These are phyloP conservation scores for Zygosaccharomyces bailii DNA, from an alignment of 805 yeast species.

Conservation along the genomic window DNA sequence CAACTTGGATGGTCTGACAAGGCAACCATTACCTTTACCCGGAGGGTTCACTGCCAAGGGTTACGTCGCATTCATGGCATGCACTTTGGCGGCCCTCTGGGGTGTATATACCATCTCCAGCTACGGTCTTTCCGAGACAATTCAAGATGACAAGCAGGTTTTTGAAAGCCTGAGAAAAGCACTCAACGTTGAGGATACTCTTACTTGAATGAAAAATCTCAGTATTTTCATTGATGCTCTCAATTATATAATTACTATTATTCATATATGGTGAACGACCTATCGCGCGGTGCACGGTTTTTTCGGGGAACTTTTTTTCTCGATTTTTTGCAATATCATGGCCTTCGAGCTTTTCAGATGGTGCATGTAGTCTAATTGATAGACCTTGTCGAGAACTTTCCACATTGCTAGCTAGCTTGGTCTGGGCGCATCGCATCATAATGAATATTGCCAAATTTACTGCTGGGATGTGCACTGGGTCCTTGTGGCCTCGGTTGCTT, in stretches of 20 bases:
- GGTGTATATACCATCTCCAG: slow-evolving; percentile 59
- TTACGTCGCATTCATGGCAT: slow-evolving; percentile 55
- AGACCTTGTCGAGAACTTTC: neutral
- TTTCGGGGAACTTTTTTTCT: slow-evolving; percentile 6
- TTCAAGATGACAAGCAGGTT: slow-evolving; percentile 45
- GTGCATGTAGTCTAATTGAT: neutral
- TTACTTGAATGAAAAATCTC: neutral
- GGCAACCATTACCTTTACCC: slow-evolving; percentile 62
- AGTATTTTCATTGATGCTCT: neutral
- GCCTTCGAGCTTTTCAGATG: slow-evolving; percentile 1
- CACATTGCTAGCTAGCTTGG: neutral
- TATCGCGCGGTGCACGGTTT: slow-evolving; percentile 12
- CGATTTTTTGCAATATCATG: neutral
- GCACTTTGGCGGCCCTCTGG: slow-evolving; percentile 52
- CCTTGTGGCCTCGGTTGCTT: slow-evolving; percentile 1
- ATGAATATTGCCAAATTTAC: slow-evolving; percentile 6
- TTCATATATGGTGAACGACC: neutral
- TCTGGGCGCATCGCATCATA: slow-evolving; percentile 2
- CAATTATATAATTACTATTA: neutral
- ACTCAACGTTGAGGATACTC: slow-evolving; percentile 29
- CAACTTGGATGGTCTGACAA: slow-evolving; percentile 55
- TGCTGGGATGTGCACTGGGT: slow-evolving; percentile 4
- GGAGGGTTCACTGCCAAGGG: slow-evolving; percentile 69
- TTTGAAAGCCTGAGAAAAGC: slow-evolving; percentile 39
- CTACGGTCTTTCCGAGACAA: slow-evolving; percentile 64